Percentiles rank a stretch among this genome's conserved stretches.
phyloP scores from a whole-genome alignment of 345 rosid genomes.

The Brassica napus region DNA sequence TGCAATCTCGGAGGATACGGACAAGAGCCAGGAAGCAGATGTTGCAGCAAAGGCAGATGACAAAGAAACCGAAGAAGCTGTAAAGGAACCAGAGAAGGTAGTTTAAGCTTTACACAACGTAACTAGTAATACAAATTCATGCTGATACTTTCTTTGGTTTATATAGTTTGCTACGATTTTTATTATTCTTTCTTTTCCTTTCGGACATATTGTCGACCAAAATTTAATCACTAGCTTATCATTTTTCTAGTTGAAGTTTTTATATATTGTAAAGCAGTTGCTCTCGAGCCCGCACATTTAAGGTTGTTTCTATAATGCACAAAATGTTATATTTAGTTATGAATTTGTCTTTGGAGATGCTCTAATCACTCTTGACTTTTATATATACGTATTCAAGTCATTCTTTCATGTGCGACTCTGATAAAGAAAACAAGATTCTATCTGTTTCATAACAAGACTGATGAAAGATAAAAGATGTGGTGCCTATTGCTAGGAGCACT shows the following conservation, averaged over 20 bases:
- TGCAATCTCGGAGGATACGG: slow-evolving; percentile 8
- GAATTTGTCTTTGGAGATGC: no score
- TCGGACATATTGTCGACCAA: slow-evolving; percentile 31
- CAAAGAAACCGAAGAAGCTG: slow-evolving; percentile 22
- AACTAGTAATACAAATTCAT: slow-evolving; percentile 12
- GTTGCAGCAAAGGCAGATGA: slow-evolving; percentile 20
- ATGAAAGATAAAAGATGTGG: slow-evolving; percentile 9
- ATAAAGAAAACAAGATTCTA: slow-evolving; percentile 3
- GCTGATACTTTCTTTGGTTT: slow-evolving; percentile 8
- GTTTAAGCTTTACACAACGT: slow-evolving; percentile 15
- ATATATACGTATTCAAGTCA: not conserved
- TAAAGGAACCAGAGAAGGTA: slow-evolving; percentile 32
- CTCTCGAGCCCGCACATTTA: not conserved
- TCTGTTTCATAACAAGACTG: slow-evolving; percentile 6
- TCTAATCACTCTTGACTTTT: no score
- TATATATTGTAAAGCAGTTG: slow-evolving; percentile 4
- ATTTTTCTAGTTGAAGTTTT: not conserved
- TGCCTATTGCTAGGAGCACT: slow-evolving; percentile 9
- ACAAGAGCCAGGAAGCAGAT: slow-evolving; percentile 21
- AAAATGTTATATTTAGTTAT: no score
- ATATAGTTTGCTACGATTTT: slow-evolving; percentile 32
- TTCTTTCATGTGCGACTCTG: not conserved
- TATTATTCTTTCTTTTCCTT: slow-evolving; percentile 26
- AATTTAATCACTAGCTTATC: slow-evolving; percentile 17
- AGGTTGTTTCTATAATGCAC: no score